Evolutionary conservation across 176 grass and related monocot species (phyloP), one percentile per base, ranked within the genome.

Genomic region (Musa schizocarpa): DNA sequence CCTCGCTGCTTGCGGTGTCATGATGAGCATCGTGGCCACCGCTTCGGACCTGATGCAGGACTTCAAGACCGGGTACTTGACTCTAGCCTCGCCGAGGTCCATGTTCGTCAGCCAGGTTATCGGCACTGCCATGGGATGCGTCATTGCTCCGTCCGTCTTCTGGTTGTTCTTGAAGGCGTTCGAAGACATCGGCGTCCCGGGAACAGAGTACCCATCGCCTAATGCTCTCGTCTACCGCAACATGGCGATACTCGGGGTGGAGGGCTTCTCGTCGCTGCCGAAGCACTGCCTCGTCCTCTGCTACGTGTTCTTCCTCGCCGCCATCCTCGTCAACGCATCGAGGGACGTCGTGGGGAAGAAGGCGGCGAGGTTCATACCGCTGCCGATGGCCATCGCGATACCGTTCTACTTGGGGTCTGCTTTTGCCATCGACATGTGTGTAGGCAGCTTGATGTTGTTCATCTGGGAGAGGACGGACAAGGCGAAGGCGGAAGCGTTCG

Each of bases 11-110:
- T 27, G 26, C 26, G 26, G 26, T 27, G 26, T 27, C 26, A 27
- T 27, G 26, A 27, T 27, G 26, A 27, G 26, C 26, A 27, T 27
- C 26, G 26, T 27, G 26, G 1, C 26, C 26, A 27, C 26, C 26
- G 9, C 86, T 16, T 91, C 86, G 53, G 86, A 96, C 80, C 71
- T 89, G 73, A 91, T 83, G 74, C 89, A 87, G 8, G 84, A 96
- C 73, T 91, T 91, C 88, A 91, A 96, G 82, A 91, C 86, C 1
- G 82, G 86, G 10, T 91, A 96, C 71, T 82, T 96, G 69, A 96
- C 88, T 19, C 80, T 96, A 25, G 87, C 92, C 54, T 96, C 92
- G 6, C 88, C 83, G 3, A 78, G 79, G 1, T 89, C 92, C 29
- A 88, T 87, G 52, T 76, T 96, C 34, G 68, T 96, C 17, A 91